Conservation (phyloP, 2,329 filamentous ascomycete species). For the Akanthomyces muscarius region DNA sequence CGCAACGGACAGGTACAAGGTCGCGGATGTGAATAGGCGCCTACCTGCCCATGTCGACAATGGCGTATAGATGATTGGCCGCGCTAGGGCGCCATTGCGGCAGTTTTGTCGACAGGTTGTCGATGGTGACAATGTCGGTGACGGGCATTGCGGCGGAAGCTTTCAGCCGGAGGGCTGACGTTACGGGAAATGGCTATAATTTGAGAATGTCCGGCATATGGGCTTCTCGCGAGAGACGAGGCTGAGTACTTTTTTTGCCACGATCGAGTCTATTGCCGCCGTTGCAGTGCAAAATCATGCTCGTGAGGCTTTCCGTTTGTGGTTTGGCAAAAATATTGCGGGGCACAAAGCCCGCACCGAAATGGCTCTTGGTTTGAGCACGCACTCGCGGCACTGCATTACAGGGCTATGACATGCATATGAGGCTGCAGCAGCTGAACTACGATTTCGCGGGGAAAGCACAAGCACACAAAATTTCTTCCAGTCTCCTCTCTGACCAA, state of each 20-base stretch:
- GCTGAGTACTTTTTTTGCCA: background rate
- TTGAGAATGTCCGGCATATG: background rate
- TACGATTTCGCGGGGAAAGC: no score
- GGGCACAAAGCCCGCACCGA: constrained; percentile 2
- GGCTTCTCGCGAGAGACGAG: background rate
- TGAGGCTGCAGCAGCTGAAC: no score
- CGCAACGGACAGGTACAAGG: background rate
- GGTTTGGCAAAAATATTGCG: constrained; percentile 5
- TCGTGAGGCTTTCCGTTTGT: background rate
- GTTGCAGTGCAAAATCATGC: background rate
- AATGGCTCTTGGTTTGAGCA: background rate
- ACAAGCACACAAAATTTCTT: no score
- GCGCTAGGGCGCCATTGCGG: constrained; percentile 45
- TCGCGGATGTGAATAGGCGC: constrained; percentile 16
- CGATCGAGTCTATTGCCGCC: background rate
- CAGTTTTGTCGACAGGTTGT: constrained; percentile 47
- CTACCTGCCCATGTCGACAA: constrained; percentile 59
- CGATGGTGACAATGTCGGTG: constrained; percentile 46
- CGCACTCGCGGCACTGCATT: no score
- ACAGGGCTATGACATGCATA: no score
- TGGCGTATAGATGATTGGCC: constrained; percentile 49
- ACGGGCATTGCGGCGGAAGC: constrained; percentile 26
- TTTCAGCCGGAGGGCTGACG: background rate
- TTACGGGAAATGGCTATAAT: background rate
- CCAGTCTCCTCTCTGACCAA: no score